Percentiles rank a stretch among this genome's conserved stretches.
These are phyloP conservation scores for Cyclotella baltica DNA, from an alignment of 108 stramenopile species.

Conservation along the genomic window DNA sequence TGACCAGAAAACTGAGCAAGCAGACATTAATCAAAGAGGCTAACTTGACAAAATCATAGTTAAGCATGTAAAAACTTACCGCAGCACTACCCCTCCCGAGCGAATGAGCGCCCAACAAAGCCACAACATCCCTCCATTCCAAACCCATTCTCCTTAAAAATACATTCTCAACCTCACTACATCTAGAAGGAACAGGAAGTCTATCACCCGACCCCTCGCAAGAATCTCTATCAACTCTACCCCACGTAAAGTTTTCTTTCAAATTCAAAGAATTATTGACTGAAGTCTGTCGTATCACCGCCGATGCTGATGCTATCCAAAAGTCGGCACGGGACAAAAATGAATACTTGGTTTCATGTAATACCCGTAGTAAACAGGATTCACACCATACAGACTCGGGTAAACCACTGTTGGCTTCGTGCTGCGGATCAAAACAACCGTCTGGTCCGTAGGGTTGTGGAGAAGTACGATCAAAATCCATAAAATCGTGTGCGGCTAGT, in stretches of 20 bases:
- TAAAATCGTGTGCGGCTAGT: slow-evolving; percentile 56
- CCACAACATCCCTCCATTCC: slow-evolving; percentile 52
- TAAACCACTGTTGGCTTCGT: slow-evolving; percentile 39
- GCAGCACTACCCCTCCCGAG: slow-evolving; percentile 37
- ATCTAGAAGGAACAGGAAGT: slow-evolving; percentile 30
- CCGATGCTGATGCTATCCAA: slow-evolving; percentile 53
- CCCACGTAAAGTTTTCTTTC: slow-evolving; percentile 44
- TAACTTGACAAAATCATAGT: neutral
- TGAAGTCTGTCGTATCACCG: slow-evolving; percentile 49
- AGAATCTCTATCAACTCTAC: slow-evolving; percentile 30
- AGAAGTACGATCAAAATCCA: slow-evolving; percentile 42
- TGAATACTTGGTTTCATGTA: slow-evolving; percentile 38
- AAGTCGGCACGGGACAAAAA: slow-evolving; percentile 46
- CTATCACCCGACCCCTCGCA: slow-evolving; percentile 32
- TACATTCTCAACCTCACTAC: slow-evolving; percentile 35
- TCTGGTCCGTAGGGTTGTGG: slow-evolving; percentile 34
- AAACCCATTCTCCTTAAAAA: slow-evolving; percentile 55
- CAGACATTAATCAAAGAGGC: neutral
- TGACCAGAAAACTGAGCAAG: slow-evolving; percentile 46
- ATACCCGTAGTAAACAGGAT: slow-evolving; percentile 15
- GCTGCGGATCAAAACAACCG: slow-evolving; percentile 46
- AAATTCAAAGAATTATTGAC: slow-evolving; percentile 39
- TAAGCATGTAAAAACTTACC: slow-evolving; percentile 14
- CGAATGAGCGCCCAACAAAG: slow-evolving; percentile 54
- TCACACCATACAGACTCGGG: slow-evolving; percentile 45